These are phyloP conservation scores for Monascus ruber DNA, from an alignment of 2,329 filamentous ascomycete species.

Conservation along the genomic window DNA sequence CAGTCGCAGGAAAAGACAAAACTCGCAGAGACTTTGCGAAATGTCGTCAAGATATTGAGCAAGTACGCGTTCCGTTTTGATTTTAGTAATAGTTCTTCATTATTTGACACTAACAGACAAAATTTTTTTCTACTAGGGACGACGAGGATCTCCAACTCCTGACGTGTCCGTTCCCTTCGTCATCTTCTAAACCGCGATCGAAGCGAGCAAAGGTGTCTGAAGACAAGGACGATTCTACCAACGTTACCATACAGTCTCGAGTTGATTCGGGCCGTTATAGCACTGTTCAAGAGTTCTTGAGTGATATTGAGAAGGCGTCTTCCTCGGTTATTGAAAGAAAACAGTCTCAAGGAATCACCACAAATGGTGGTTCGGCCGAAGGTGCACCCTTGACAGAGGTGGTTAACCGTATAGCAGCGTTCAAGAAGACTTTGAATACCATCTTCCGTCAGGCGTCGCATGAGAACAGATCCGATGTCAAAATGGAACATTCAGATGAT, in stretches of 20 bases:
- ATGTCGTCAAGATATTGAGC: conserved; percentile 22
- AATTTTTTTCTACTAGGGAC: conserved; percentile 17
- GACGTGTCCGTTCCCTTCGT: conserved; percentile 25
- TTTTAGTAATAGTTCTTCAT: too few species aligned
- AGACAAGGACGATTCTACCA: conserved; percentile 21
- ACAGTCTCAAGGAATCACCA: conserved; percentile 11
- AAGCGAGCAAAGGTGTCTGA: conserved; percentile 33
- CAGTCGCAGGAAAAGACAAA: conserved; percentile 17
- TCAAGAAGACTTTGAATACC: conserved; percentile 52
- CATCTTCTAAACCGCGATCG: conserved; percentile 27
- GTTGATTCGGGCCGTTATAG: conserved; percentile 28
- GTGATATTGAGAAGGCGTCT: conserved; percentile 32
- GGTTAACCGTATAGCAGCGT: conserved; percentile 39
- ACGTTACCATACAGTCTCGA: conserved; percentile 21
- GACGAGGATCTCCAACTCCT: conserved; percentile 34
- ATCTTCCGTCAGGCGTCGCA: conserved; percentile 53
- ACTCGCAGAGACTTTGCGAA: conserved; percentile 25
- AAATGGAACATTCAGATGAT: conserved; percentile 22
- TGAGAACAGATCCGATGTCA: conserved; percentile 28
- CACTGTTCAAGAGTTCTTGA: conserved; percentile 30
- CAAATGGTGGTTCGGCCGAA: conserved; percentile 15
- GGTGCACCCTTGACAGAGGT: conserved; percentile 22
- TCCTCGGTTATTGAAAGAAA: conserved; percentile 25
- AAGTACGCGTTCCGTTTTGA: conserved; percentile 10
- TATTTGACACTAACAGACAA: not conserved